Evolutionary conservation across 2,329 filamentous ascomycete species (phyloP), one percentile per base, ranked within the genome.

Genomic region (Trichoderma arundinaceum): DNA sequence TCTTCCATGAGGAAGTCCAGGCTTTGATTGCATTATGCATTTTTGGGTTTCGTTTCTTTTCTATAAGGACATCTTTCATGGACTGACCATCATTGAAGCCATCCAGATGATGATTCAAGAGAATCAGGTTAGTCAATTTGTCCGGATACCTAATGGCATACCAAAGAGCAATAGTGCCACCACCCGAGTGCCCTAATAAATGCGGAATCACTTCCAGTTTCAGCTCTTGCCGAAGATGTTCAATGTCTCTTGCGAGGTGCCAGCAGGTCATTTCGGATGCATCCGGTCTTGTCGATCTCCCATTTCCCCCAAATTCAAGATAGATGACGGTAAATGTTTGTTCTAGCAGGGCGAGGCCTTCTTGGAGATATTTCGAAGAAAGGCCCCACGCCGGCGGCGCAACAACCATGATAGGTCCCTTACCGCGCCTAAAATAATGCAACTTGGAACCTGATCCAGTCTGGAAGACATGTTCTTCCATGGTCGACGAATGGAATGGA

Each of bases 181-280:
- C 57, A 2, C 57, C 57, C 4, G 57, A 60, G 7, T 60, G 57
- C 2, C 57, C 57, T 7, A 60, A 7, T 4, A 60, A 33, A 22
- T 8, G 22, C 15, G 57, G 19, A 15, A 60, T 41, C 9, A 13
- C 41, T 15, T 51, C 35, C 3, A 60, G 7, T 3, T 32, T 9
- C 10, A 60, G n/a, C n/a, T 60, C 57, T 7, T 33, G 44, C 15
- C 57, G 57, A 7, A 60, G 57, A 10, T 41, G 38, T 9, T 60
- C 57, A 17, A 60, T 41, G 4, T 60, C 57, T 7, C 51, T 44
- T n/a, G 57, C 57, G 19, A 51, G 33, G 3, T 51, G 57, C 57
- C 57, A 60, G n/a, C 57, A 60, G 2, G 57, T 41, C 57, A 60
- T 60, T 41, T 60, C 44, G 8, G 57, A 51, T 9, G 57, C 44